Evolutionary conservation across 73 alveolate genomes (phyloP), one percentile per base, ranked within the genome.

Genomic region (Tetrahymena elliotti): DNA sequence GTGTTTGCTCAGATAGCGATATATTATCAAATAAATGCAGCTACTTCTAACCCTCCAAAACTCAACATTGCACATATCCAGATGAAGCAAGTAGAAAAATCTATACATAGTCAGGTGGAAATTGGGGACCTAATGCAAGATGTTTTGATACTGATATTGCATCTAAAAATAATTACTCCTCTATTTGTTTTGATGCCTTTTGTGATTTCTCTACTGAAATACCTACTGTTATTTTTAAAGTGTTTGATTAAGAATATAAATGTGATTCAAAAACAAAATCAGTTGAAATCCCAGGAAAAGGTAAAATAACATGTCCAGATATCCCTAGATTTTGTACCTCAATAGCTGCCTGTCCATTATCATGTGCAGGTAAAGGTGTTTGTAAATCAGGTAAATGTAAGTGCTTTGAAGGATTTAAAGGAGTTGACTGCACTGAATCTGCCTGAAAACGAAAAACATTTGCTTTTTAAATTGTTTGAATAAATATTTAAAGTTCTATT

Each of bases 1-100:
- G 94, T 9, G 47, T 38, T 22, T 94, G 96, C 92, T 83, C 94
- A 33, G 39, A 2, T 24, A 68, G 36, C 22, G 96, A 94, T 84
- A n/a, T 33, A 0, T 38, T 94, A 38, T 47, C 96, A 33, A 83
- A 39, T 84, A 84, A 84, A n/a, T 94, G 96, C 16, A 47, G 84
- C 10, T 94, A 94, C 83, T 94, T 68, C 88, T 24, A 68, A 68
- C 88, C 88, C 10, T 68, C 88, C 36, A 68, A 68, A 68, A 68
- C 88, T 68, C n/a, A 68, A 31, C 88, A 68, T 18, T 68, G 88
- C 20, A 68, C 88, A 27, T 68, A 27, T 10, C 88, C 88, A 18
- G 88, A 68, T 68, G 88, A 68, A 68, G 36, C 16, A 24, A 27
- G 38, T 31, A 68, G 36, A 68, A 68, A 68, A 7, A 68, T 31